phyloP scores from a whole-genome alignment of 768 basidiomycete genomes.

The Leccinum barrowsii region DNA sequence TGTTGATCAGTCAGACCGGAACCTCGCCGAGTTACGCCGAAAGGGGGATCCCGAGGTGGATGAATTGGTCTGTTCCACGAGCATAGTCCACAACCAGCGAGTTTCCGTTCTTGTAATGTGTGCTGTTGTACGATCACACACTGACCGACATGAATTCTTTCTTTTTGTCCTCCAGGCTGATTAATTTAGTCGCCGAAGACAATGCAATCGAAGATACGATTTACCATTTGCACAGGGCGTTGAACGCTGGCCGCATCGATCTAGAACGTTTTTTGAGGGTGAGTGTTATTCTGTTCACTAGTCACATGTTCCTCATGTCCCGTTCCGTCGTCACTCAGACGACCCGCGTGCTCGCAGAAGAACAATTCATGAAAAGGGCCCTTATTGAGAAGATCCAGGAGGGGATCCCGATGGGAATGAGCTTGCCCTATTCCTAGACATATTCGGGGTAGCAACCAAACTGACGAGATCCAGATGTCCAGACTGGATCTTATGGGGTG shows the following conservation, averaged over 20 bases:
- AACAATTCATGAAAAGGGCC: slow-evolving; percentile 96
- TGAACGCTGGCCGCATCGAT: slow-evolving; percentile 89
- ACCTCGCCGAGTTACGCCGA: slow-evolving; percentile 71
- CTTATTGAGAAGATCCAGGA: slow-evolving; percentile 85
- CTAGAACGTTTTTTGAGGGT: slow-evolving; percentile 93
- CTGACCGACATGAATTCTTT: slow-evolving; percentile 15
- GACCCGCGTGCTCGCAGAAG: slow-evolving; percentile 84
- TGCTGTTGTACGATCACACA: not conserved
- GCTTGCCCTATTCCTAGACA: slow-evolving; percentile 38
- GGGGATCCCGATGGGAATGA: slow-evolving; percentile 51
- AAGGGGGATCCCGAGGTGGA: slow-evolving; percentile 93
- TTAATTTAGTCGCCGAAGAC: slow-evolving; percentile 98
- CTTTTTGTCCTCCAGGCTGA: slow-evolving; percentile 51
- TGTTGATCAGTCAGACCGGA: slow-evolving; percentile 65
- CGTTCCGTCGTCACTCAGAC: slow-evolving; percentile 44
- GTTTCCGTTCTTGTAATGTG: slow-evolving; percentile 2
- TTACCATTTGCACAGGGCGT: slow-evolving; percentile 91
- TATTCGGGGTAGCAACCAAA: slow-evolving; percentile 32
- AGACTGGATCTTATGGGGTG: slow-evolving; percentile 26
- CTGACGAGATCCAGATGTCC: slow-evolving; percentile 24
- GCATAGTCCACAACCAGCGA: slow-evolving; percentile 96
- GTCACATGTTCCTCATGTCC: slow-evolving; percentile 15
- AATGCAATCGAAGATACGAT: slow-evolving; percentile 98
- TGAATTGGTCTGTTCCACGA: slow-evolving; percentile 93
- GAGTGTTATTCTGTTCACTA: slow-evolving; percentile 31